Evolutionary conservation across 2,329 filamentous ascomycete species (phyloP), one percentile per base, ranked within the genome.

Genomic region (Alternaria sp.): DNA sequence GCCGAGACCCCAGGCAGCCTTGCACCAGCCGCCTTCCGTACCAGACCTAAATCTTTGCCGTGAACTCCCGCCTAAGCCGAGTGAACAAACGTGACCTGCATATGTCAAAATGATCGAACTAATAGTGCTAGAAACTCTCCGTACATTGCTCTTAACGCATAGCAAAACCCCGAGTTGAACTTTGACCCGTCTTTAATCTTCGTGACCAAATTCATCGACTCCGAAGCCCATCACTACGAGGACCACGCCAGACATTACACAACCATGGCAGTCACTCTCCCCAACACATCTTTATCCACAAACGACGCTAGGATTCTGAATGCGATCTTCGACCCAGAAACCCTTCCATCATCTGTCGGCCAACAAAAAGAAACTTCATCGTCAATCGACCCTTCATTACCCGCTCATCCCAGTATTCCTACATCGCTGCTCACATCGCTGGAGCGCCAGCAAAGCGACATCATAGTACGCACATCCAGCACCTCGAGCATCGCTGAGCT

Each of bases 311-410:
- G 73, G 47, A 78, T 80, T 20, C 64, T 81, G 14, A 69, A 73
- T 41, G 76, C 78, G 0, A 72, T 81, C 1, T 81, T 81, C 66
- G 78, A 80, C 52, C 78, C 78, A 30, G 78, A 80, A 60, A 74
- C 78, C 3, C 72, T 78, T 6, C 75, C 78, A 12, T 76, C 78
- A n/a, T 76, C 74, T 7, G 84, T 89, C 63, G 85, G 88, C 14
- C 80, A 84, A 16, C 78, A 83, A 9, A 72, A 71, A 66, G 66
- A 75, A 47, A 62, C 64, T 14, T 79, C 83, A n/a, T 77, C 83
- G 12, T 77, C 87, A 54, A 80, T 87, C 57, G 66, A 75, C 57
- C 18, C 62, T 36, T 74, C 76, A 0, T 71, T 83, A 12, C 77
- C 82, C 5, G 54, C 78, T 3, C 80, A 81, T 60, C 80, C 81